These are phyloP conservation scores for Lophium mytilinum DNA, from an alignment of 495 filamentous ascomycete genomes.

Conservation along the genomic window DNA sequence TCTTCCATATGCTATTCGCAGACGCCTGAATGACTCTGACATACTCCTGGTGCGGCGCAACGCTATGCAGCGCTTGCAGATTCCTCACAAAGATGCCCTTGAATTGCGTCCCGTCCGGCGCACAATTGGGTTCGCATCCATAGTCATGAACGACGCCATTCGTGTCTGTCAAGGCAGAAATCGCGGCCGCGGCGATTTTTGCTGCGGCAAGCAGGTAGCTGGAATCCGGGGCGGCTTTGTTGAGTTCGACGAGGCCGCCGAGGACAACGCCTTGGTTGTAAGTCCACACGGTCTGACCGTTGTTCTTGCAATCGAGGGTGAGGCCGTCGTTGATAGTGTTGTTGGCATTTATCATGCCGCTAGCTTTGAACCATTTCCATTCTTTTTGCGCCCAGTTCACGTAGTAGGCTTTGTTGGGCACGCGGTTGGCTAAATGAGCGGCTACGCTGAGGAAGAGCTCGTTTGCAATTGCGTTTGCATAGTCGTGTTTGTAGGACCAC, in stretches of 20 bases:
- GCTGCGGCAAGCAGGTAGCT: constrained; percentile 41
- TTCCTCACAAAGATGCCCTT: constrained; percentile 75
- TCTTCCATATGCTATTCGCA: constrained; percentile 60
- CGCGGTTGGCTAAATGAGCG: constrained; percentile 62
- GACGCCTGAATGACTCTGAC: constrained; percentile 49
- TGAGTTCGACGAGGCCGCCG: constrained; percentile 64
- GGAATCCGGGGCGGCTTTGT: constrained; percentile 41
- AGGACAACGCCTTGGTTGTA: constrained; percentile 80
- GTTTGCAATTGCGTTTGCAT: constrained; percentile 68
- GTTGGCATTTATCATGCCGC: constrained; percentile 57
- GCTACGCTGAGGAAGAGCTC: constrained; percentile 64
- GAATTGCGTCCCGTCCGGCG: constrained; percentile 59
- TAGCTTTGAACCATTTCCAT: constrained; percentile 61
- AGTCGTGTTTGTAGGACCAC: constrained; percentile 55
- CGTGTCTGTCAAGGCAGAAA: constrained; percentile 46
- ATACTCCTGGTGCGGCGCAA: constrained; percentile 44
- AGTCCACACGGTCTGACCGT: constrained; percentile 40
- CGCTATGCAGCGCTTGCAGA: constrained; percentile 49
- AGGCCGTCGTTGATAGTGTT: constrained; percentile 68
- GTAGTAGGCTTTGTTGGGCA: constrained; percentile 45
- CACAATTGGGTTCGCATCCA: constrained; percentile 55
- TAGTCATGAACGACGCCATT: constrained; percentile 57
- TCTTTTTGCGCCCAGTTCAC: constrained; percentile 46
- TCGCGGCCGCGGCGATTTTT: constrained; percentile 56
- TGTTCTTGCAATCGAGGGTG: constrained; percentile 53